Evolutionary conservation across 768 basidiomycete genomes (phyloP).

Genomic region (Trametes maxima): DNA sequence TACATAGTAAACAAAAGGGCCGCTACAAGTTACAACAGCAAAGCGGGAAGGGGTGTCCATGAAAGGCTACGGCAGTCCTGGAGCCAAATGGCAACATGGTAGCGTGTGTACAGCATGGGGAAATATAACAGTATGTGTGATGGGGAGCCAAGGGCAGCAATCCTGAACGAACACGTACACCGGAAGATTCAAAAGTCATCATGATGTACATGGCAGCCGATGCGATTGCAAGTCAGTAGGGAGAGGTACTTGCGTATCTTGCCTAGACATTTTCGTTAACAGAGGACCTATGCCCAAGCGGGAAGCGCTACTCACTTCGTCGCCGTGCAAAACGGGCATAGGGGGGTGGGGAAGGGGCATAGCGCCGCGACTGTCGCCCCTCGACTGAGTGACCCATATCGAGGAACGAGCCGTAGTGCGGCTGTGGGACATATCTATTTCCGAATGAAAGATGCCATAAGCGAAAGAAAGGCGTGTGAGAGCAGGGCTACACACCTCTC

Average conservation of each 20-base stretch:
- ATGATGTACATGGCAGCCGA: background rate
- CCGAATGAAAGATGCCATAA: background rate
- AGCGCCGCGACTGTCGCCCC: constrained; percentile 2
- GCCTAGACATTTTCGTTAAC: constrained; percentile 2
- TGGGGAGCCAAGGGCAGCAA: too few species aligned
- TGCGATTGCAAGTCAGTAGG: constrained; percentile 5
- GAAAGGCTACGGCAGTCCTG: background rate
- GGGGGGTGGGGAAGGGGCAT: constrained; percentile 12
- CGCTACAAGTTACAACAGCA: background rate
- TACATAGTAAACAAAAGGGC: background rate
- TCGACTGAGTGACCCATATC: constrained; percentile 17
- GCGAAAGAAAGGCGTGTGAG: background rate
- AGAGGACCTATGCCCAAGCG: background rate
- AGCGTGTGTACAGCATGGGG: background rate
- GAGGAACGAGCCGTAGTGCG: constrained; percentile 14
- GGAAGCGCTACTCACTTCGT: constrained; percentile 1
- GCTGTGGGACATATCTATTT: background rate
- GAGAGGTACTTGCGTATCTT: constrained; percentile 15
- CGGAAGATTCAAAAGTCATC: constrained; percentile 4
- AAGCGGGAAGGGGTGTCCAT: background rate
- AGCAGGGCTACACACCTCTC: background rate
- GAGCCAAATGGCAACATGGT: background rate
- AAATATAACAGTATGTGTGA: background rate
- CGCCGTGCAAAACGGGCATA: constrained; percentile 6
- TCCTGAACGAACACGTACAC: background rate